These are phyloP conservation scores for Aspergillus quadrilineatus DNA, from an alignment of 2,329 filamentous ascomycete genomes.

Conservation along the genomic window DNA sequence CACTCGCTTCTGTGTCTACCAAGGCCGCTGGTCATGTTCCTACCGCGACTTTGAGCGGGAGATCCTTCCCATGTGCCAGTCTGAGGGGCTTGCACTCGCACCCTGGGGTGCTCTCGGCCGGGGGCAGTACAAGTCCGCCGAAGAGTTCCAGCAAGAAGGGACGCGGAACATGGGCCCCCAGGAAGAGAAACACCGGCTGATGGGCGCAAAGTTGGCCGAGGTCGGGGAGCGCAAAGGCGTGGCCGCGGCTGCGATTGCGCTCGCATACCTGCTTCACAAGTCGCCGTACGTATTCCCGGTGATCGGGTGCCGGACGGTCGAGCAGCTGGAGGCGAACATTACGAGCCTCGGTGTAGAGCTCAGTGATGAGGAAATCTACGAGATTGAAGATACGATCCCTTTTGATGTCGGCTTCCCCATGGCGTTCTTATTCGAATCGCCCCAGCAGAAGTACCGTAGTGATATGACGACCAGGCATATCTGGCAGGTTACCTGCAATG, in stretches of 20 bases:
- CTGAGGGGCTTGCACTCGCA: neutral
- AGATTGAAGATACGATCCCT: neutral
- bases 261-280: slow-evolving; percentile 7
- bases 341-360: neutral
- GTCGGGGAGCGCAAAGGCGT: neutral
- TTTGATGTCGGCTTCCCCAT: slow-evolving; percentile 5
- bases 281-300: slow-evolving; percentile 2
- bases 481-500: slow-evolving; percentile 1
- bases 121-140: neutral
- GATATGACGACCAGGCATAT: slow-evolving; percentile 1
- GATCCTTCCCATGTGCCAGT: slow-evolving; percentile 4
- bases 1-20: slow-evolving; percentile 5
- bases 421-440: neutral
- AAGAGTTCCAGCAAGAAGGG: neutral
- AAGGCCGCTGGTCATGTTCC: neutral
- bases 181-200: neutral
- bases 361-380: neutral
- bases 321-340: slow-evolving; percentile 1
- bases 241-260: neutral
- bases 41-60: slow-evolving; percentile 6
- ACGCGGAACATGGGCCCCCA: neutral
- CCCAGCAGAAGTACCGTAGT: neutral
- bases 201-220: neutral
- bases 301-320: neutral
- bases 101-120: neutral